phyloP scores from a whole-genome alignment of 2,329 filamentous ascomycete species.

The Nemania diffusa region DNA sequence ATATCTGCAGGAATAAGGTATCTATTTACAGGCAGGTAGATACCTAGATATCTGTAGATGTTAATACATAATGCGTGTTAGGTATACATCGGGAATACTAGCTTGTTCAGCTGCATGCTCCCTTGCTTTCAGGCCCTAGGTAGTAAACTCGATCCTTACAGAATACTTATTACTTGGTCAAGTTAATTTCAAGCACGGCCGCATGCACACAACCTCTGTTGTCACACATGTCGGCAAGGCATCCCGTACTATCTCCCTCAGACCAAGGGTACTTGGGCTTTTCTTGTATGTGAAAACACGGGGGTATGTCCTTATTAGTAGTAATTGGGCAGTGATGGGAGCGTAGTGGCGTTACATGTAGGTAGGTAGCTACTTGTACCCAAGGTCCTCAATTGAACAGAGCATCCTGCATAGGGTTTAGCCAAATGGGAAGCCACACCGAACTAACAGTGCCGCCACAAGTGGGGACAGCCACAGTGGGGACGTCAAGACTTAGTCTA shows the following conservation, averaged over 20 bases:
- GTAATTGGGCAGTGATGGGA: constrained; percentile 25
- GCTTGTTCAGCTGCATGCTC: background rate
- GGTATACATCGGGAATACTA: constrained; percentile 13
- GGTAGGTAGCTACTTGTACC: background rate
- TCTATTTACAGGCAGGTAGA: background rate
- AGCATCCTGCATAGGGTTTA: too few species aligned
- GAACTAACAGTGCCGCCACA: background rate
- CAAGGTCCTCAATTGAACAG: too few species aligned
- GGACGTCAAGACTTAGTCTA: constrained; percentile 4
- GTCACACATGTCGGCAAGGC: constrained; percentile 15
- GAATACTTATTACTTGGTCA: constrained; percentile 6
- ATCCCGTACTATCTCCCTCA: background rate
- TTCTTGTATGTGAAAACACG: background rate
- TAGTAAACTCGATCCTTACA: background rate
- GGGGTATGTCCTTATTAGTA: background rate
- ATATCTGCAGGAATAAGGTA: background rate
- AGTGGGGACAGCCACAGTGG: constrained; percentile 33
- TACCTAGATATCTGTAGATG: background rate
- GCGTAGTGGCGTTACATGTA: background rate
- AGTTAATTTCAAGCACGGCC: background rate
- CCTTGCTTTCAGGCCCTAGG: background rate
- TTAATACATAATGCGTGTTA: constrained; percentile 16
- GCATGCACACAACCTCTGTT: constrained; percentile 16
- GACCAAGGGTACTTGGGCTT: background rate
- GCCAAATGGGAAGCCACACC: background rate